Percentiles rank a stretch among this genome's conserved stretches.
Evolutionary conservation across 768 basidiomycete genomes (phyloP).

Genomic region (Pulveroboletus sp.): DNA sequence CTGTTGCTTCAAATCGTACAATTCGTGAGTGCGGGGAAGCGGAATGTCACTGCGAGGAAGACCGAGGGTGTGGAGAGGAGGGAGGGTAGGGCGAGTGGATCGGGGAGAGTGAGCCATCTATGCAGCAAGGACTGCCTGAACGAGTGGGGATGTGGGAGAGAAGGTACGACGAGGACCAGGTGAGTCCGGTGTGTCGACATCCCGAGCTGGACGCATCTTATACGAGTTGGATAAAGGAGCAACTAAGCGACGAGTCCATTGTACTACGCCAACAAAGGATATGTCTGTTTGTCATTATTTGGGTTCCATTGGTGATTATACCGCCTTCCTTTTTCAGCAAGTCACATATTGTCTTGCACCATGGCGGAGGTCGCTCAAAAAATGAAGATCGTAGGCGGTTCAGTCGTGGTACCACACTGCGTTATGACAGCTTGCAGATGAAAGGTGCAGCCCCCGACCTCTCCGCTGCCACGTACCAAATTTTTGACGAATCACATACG

Average conservation of each 20-base stretch:
- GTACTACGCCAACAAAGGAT: neutral
- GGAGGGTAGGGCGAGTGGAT: conserved; percentile 44
- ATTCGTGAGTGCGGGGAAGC: neutral
- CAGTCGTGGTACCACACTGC: neutral
- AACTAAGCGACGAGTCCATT: neutral
- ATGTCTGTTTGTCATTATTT: neutral
- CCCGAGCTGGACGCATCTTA: conserved; percentile 5
- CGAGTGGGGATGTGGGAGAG: no score
- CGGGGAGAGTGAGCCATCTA: conserved; percentile 13
- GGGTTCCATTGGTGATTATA: neutral
- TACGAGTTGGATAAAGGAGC: conserved; percentile 1
- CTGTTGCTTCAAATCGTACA: conserved; percentile 3
- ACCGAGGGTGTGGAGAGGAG: conserved; percentile 47
- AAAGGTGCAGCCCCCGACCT: conserved; percentile 77
- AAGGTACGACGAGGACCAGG: no score
- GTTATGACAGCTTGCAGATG: conserved; percentile 49
- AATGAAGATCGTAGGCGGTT: conserved; percentile 30
- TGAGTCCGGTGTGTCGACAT: neutral
- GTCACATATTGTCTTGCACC: neutral
- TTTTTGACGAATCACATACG: conserved; percentile 92
- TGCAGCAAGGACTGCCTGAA: neutral
- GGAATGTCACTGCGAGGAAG: conserved; percentile 24
- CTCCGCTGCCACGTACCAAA: conserved; percentile 86
- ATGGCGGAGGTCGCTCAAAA: conserved; percentile 30
- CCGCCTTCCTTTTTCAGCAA: conserved; percentile 2